Conservation (phyloP, 108 stramenopile genomes). For the Skeletonema marinoi region DNA sequence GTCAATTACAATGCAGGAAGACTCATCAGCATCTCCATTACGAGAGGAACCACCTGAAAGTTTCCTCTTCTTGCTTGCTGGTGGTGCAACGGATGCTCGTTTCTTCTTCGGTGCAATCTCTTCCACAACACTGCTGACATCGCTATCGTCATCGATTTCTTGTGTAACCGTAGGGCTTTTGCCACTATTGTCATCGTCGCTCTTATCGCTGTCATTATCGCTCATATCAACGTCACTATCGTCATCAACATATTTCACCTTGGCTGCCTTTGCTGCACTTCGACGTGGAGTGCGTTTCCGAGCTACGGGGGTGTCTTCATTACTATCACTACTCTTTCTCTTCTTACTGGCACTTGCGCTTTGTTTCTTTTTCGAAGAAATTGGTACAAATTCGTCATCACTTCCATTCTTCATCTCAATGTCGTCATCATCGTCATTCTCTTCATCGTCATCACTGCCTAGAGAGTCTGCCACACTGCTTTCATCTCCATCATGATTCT, state of each 20-base stretch:
- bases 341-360: constrained; percentile 6
- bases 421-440: constrained; percentile 9
- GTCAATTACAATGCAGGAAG: constrained; percentile 9
- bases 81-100: not conserved
- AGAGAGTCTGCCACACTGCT: constrained; percentile 2
- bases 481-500: constrained; percentile 9
- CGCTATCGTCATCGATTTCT: not conserved
- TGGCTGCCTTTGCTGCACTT: constrained; percentile 21
- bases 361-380: constrained; percentile 38
- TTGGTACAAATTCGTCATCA: constrained; percentile 52
- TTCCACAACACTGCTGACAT: not conserved
- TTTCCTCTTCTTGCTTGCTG: not conserved
- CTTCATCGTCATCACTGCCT: constrained; percentile 8
- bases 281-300: constrained; percentile 35
- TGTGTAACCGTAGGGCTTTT: not conserved
- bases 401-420: constrained; percentile 19
- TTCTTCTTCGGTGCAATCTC: not conserved
- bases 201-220: constrained; percentile 10
- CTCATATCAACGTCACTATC: constrained; percentile 32
- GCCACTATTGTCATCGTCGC: constrained; percentile 4
- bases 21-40: not conserved
- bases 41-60: not conserved
- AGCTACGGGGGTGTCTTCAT: constrained; percentile 16
- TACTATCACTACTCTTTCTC: constrained; percentile 6
- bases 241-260: constrained; percentile 48